Base-by-base conservation (phyloP, 78 protist species). In the Planoprotostelium fungivorum region DNA sequence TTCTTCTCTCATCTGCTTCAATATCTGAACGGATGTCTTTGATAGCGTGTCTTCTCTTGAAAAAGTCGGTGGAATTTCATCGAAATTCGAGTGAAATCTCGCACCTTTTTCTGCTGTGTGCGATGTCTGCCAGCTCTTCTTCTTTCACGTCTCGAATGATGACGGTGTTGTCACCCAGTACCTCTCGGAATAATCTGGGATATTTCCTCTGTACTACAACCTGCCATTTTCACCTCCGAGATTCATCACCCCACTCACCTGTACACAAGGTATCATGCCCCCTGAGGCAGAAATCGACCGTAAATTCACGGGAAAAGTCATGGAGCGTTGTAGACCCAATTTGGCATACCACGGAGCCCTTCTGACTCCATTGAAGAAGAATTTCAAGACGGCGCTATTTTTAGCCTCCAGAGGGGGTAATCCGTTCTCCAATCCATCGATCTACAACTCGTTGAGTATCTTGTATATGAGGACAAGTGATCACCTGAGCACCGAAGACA, bases 311-410 rank as follows among this genome's bases (percentile, higher is more conserved):
- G 73, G 73, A 16, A 51, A 51, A 25, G 73, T 51, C 31, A 51
- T 51, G 31, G 5, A 16, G 16, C 31, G 73, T 16, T 51, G 73
- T 51, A 34, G 28, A 28, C 96, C 96, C 35, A 94, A 35, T 0
- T 84, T 86, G 34, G 92, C 90, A 88, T 84, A 38, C 96, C 96
- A 94, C 1, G 83, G 63, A 1, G 91, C 94, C 38, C 94, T 85
- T 39, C 96, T 84, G 1, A 93, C 88, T 0, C 85, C 29, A 89
- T 94, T 94, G 28, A 88, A 28, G 63, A 36, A 88, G 29, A 94
- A 28, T 36, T 89, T 86, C n/a, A 94, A 1, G 51, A 84, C 34
- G 38, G 86, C 90, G 38, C 63, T 86, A 31, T 35, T 28, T 1
- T 38, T 84, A 29, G 88, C 92, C 0, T 92, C 94, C 37, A 92